phyloP scores from a whole-genome alignment of 805 yeast species.

The Candida multigemmis region DNA sequence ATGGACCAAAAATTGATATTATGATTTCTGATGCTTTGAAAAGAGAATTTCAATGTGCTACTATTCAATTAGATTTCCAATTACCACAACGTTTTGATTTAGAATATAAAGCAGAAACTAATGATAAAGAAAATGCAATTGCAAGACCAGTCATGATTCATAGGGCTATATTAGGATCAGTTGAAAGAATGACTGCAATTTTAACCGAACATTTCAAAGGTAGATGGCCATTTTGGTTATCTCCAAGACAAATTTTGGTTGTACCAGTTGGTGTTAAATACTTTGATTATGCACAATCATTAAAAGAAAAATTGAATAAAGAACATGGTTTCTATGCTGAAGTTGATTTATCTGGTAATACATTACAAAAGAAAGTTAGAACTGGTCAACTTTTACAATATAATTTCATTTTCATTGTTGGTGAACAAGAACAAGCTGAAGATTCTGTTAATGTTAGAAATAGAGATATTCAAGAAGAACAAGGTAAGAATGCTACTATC shows the following conservation, averaged over 20 bases:
- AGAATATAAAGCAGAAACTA: constrained; percentile 61
- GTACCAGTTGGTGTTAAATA: constrained; percentile 96
- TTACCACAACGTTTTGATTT: constrained; percentile 89
- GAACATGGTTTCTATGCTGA: constrained; percentile 82
- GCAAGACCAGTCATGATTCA: constrained; percentile 98
- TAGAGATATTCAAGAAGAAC: constrained; percentile 89
- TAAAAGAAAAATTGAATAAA: constrained; percentile 56
- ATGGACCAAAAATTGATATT: constrained; percentile 94
- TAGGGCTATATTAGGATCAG: constrained; percentile 96
- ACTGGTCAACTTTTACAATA: constrained; percentile 90
- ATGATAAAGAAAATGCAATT: constrained; percentile 47
- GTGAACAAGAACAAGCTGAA: constrained; percentile 82
- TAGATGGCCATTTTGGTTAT: constrained; percentile 99
- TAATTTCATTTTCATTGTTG: constrained; percentile 94
- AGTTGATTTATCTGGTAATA: constrained; percentile 89
- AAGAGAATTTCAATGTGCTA: constrained; percentile 99
- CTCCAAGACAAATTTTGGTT: constrained; percentile 96
- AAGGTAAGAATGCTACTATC: constrained; percentile 84
- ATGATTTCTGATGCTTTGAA: constrained; percentile 88
- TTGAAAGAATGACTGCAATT: constrained; percentile 98
- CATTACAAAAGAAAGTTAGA: constrained; percentile 97
- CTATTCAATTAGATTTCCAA: constrained; percentile 98
- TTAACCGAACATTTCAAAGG: constrained; percentile 98
- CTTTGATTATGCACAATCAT: constrained; percentile 80
- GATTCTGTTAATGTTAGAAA: constrained; percentile 89